Evolutionary conservation across 2,329 filamentous ascomycete genomes (phyloP), one percentile per base, ranked within the genome.

Genomic region (Hypoxylon sp.): DNA sequence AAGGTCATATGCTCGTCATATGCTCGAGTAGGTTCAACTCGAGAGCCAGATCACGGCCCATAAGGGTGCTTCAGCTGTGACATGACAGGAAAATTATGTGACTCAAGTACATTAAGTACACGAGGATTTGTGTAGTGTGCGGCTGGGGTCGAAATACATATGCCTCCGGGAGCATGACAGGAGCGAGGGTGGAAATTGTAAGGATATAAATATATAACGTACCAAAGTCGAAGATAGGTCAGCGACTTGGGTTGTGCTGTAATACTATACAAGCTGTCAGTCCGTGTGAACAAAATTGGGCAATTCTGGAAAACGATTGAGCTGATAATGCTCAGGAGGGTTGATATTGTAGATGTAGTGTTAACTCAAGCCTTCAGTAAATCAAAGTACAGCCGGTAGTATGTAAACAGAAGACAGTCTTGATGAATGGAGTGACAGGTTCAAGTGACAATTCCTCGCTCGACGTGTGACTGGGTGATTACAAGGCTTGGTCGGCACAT

Each of bases 181-280:
- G 11, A 17, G 14, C 3, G 44, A 17, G 39, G 37, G 17, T 59
- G 44, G 29, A 50, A 37, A 50, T 26, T 11, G 5, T 8, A 59
- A 14, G 17, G 14, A 31, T 50, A 5, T 13, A 8, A 42, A 19
- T 37, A n/a, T 19, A 50, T 31, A 37, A 59, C 55, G 24, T 59
- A 59, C 55, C 55, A 22, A 29, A 29, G 29, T 39, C 31, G 17
- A 50, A 37, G 24, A 26, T 35, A 11, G 55, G 19, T 24, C 31
- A n/a, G 33, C 17, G 13, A 11, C 3, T 47, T 46, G 13, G 39
- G 39, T 22, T 35, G 26, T 24, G 19, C 13, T 24, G 17, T 3
- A n/a, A 19, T 57, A 31, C 54, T 57, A 4, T 24, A 19, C 17
- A 33, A 44, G 47, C 24, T 46, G 26, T 59, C n/a, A 59, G 55